A percentile compares a stretch with the other conserved stretches of the same genome.
These are phyloP conservation scores for Heritiera fomes DNA, from an alignment of 345 rosid genomes.

Conservation along the genomic window DNA sequence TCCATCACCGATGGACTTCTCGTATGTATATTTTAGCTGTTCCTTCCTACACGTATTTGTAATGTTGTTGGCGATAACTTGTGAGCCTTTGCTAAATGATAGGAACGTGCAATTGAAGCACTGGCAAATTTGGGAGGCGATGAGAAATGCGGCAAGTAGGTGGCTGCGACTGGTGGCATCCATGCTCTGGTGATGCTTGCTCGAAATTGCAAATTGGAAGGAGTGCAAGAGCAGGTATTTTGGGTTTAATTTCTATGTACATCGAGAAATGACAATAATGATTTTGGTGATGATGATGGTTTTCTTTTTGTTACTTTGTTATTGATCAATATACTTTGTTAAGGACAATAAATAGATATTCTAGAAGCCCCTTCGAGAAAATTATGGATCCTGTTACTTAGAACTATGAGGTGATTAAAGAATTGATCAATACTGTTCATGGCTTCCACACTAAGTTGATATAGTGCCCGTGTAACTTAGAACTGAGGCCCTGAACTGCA, in stretches of 20 bases:
- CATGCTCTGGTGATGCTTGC: constrained; percentile 86
- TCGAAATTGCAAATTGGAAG: constrained; percentile 73
- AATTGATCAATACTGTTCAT: neutral
- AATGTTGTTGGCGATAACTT: neutral
- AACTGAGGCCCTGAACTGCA: neutral
- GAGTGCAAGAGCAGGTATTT: constrained; percentile 78
- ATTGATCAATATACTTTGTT: neutral
- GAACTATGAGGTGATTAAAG: neutral
- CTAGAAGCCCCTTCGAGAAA: neutral
- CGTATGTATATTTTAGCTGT: constrained; percentile 31
- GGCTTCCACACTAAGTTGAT: neutral
- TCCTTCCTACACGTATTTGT: neutral
- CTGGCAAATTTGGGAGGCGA: constrained; percentile 86
- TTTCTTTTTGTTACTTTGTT: neutral
- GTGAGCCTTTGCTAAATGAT: constrained; percentile 1
- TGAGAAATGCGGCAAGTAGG: constrained; percentile 81
- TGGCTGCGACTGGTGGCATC: constrained; percentile 70
- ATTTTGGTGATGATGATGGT: neutral
- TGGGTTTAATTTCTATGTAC: constrained; percentile 14
- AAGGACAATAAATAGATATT: neutral
- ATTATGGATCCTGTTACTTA: neutral
- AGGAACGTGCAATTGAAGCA: constrained; percentile 92
- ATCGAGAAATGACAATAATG: neutral
- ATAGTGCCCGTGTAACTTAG: neutral
- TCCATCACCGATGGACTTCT: constrained; percentile 72